Evolutionary conservation across 495 filamentous ascomycete species (phyloP).

Genomic region (Oidiodendron maius): DNA sequence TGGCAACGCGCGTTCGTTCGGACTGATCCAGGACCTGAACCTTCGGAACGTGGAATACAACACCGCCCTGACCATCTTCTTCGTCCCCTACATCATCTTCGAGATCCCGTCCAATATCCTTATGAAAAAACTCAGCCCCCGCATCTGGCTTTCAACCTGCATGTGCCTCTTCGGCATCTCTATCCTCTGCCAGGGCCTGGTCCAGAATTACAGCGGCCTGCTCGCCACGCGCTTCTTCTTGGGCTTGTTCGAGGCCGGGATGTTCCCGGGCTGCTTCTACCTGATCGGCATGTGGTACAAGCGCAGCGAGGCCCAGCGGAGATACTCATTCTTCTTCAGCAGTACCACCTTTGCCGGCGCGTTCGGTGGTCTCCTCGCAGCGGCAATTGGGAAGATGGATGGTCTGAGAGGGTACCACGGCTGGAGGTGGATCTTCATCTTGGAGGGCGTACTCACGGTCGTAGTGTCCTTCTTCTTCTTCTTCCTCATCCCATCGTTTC

Average conservation of each 20-base stretch:
- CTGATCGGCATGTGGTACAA: slow-evolving; percentile 60
- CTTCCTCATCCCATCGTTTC: slow-evolving; percentile 78
- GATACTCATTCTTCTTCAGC: slow-evolving; percentile 86
- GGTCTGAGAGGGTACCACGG: slow-evolving; percentile 62
- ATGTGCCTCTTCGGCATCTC: slow-evolving; percentile 81
- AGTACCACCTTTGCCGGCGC: slow-evolving; percentile 79
- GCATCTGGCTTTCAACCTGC: slow-evolving; percentile 73
- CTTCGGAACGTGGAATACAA: slow-evolving; percentile 23
- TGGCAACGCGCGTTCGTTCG: slow-evolving; percentile 27
- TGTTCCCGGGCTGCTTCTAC: slow-evolving; percentile 88
- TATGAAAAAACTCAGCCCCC: slow-evolving; percentile 73
- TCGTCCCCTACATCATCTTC: slow-evolving; percentile 82
- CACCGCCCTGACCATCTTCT: slow-evolving; percentile 51
- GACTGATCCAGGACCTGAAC: slow-evolving; percentile 41
- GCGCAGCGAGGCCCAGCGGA: slow-evolving; percentile 76
- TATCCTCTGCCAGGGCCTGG: slow-evolving; percentile 73
- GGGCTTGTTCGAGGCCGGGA: slow-evolving; percentile 81
- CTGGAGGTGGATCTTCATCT: slow-evolving; percentile 80
- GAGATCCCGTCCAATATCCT: slow-evolving; percentile 89
- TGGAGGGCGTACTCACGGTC: slow-evolving; percentile 71
- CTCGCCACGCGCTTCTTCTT: slow-evolving; percentile 82
- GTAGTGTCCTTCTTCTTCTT: slow-evolving; percentile 67
- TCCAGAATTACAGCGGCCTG: slow-evolving; percentile 70
- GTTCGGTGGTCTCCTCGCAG: slow-evolving; percentile 79
- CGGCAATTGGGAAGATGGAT: slow-evolving; percentile 79